phyloP scores from a whole-genome alignment of 352 stramenopile genomes.

The Pythium guiyangense region DNA sequence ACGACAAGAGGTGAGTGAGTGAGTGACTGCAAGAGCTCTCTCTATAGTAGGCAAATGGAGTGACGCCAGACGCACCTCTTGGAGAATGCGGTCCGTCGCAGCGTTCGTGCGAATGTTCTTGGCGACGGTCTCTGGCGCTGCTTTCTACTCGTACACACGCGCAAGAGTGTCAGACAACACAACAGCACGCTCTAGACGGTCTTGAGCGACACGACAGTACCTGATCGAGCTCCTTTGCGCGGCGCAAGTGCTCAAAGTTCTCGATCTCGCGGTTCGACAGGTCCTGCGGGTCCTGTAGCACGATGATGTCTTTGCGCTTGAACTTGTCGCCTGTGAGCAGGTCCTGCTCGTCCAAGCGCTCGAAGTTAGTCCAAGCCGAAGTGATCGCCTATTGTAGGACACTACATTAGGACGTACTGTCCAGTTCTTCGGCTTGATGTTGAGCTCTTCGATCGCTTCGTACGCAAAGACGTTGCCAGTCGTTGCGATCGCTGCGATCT shows the following conservation, averaged over 20 bases:
- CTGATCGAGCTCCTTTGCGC: slow-evolving; percentile 42
- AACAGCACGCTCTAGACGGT: not conserved
- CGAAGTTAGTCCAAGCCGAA: slow-evolving; percentile 5
- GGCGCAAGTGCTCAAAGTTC: slow-evolving; percentile 96
- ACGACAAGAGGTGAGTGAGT: not conserved
- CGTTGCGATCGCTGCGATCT: slow-evolving; percentile 75
- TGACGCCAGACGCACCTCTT: slow-evolving; percentile 39
- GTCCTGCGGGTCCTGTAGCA: slow-evolving; percentile 94
- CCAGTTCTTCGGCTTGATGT: slow-evolving; percentile 98
- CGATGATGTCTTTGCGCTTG: slow-evolving; percentile 92
- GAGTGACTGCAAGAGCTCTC: not conserved
- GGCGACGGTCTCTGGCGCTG: slow-evolving; percentile 11
- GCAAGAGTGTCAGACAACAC: not conserved
- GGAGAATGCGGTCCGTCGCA: slow-evolving; percentile 77
- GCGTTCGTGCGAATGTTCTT: slow-evolving; percentile 80
- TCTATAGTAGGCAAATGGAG: not conserved
- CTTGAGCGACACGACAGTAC: slow-evolving; percentile 10
- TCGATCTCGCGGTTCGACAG: slow-evolving; percentile 92
- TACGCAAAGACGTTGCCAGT: slow-evolving; percentile 96
- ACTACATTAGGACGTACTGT: slow-evolving; percentile 25
- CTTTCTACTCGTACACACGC: slow-evolving; percentile 13
- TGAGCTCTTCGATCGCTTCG: slow-evolving; percentile 97
- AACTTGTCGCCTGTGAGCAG: slow-evolving; percentile 92
- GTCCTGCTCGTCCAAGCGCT: slow-evolving; percentile 48
- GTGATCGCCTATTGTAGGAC: not conserved